Base-by-base conservation (phyloP, 345 rosid genomes). In the Linum usitatissimum region DNA sequence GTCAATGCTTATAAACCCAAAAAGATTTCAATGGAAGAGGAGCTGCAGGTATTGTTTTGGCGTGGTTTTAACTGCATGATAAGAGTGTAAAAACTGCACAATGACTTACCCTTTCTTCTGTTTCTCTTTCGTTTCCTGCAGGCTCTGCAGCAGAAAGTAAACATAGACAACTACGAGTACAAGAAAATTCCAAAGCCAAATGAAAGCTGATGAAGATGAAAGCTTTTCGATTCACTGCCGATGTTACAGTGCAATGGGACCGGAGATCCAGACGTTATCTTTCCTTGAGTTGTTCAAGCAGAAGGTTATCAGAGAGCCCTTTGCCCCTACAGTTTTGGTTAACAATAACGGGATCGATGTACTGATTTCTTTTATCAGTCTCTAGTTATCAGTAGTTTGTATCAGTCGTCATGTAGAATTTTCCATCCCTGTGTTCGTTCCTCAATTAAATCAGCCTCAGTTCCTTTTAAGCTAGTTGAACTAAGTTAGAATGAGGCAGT, bases 71-170 rank as follows among this genome's bases (percentile, higher is more conserved):
- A 21, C 28, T 20, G 56, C 5, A 19, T 36, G 4, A 38, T 36
- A 9, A 34, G 2, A 15, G 21, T 61, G 6, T 12, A 19, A n/a
- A 23, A 13, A 12, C 51, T 45, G 59, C 55, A 18, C 64, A 36
- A 18, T 57, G 18, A 57, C 60, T 68, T 62, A 61, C 53, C 31
- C 61, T 6, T 21, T 1, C 54, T 31, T 39, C 51, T 60, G 15
- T 15, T 45, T 45, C 10, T 15, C 15, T 10, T 3, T 40, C 69
- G 21, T 42, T 45, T 42, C 58, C 4, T 19, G 6, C 75, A 93
- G 96, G 87, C 90, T 68, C 78, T 87, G 76, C 81, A 84, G 73
- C 79, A 55, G 72, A 90, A 93, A 78, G 79, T 93, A 58, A 85
- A 90, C 76, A 93, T 81, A 67, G 78, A 86, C 78, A 48, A 81